Base-by-base conservation (phyloP, 2,329 filamentous ascomycete species). In the Neoascochyta sp. region DNA sequence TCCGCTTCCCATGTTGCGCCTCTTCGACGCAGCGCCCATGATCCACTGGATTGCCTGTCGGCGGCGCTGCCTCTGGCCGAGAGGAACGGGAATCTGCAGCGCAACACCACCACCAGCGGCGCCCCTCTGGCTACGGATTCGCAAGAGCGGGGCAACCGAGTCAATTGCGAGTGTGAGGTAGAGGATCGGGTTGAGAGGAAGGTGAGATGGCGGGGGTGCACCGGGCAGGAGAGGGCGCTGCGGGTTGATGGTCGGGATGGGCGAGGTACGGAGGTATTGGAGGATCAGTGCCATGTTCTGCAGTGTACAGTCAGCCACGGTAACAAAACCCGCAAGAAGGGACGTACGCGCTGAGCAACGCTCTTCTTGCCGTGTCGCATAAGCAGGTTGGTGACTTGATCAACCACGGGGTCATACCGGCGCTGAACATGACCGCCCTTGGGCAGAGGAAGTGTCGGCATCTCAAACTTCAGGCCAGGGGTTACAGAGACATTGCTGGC, bases 301-400 rank as follows among this genome's bases (percentile, higher is more conserved):
- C 15, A 12, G 12, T n/a, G 12, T 16, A 17, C 17, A 24, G 25
- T 36, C 25, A 34, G 18, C 27, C 5, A 20, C n/a, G 16, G 8
- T 6, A 24, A 16, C 7, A 20, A 12, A 13, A 12, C 19, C 14
- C 28, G 19, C 28, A 29, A 8, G 35, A 45, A 38, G 59, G 25
- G 31, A 43, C 77, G 36, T 73, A 94, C 88, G 69, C 81, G 80
- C 64, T 98, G 87, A n/a, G 92, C 92, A 62, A 78, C 75, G 56
- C 83, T 83, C 60, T 94, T 78, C 71, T 95, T 93, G 50, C 92
- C 92, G 64, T 96, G 78, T 51, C 74, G 73, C 90, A 96, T 98
- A 43, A 98, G 66, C 48, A 95, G 72, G 60, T 88, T 89, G 11
- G 88, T 95, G 50, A 96, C 74, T 68, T 95, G 92, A 45, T 83